Percentiles rank a stretch among this genome's conserved stretches.
Evolutionary conservation across 2,329 filamentous ascomycete species (phyloP).

Genomic region (Periconia sp.): DNA sequence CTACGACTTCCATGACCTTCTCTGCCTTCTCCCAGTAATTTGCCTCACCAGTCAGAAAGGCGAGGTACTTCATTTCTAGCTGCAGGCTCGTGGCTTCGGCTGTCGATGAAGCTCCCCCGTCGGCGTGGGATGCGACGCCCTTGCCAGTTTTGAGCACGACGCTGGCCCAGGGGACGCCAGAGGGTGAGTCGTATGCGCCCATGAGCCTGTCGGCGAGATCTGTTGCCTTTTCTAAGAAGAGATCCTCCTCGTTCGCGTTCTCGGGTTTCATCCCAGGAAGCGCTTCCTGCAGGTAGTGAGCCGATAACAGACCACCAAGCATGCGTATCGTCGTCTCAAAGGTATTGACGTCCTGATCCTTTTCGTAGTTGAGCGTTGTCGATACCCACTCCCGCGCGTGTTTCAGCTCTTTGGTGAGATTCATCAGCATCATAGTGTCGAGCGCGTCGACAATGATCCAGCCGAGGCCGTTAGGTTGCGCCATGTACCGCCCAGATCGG

Average conservation of each 20-base stretch:
- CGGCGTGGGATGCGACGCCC: slow-evolving; percentile 81
- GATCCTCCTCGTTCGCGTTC: slow-evolving; percentile 78
- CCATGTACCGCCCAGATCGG: slow-evolving; percentile 83
- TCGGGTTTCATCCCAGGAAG: slow-evolving; percentile 80
- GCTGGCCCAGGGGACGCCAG: slow-evolving; percentile 88
- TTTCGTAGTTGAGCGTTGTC: slow-evolving; percentile 80
- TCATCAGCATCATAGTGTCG: slow-evolving; percentile 98
- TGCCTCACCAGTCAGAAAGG: slow-evolving; percentile 90
- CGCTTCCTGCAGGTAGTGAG: slow-evolving; percentile 89
- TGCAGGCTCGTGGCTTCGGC: slow-evolving; percentile 92
- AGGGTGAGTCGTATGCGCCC: slow-evolving; percentile 84
- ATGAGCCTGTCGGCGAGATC: slow-evolving; percentile 89
- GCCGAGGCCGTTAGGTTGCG: slow-evolving; percentile 78
- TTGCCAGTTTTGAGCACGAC: slow-evolving; percentile 81
- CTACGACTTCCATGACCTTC: slow-evolving; percentile 88
- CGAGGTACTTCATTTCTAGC: slow-evolving; percentile 95
- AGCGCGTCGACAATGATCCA: slow-evolving; percentile 98
- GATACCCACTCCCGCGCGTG: slow-evolving; percentile 91
- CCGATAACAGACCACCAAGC: slow-evolving; percentile 89
- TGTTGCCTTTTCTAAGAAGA: slow-evolving; percentile 95
- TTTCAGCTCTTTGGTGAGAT: slow-evolving; percentile 82
- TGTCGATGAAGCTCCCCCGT: slow-evolving; percentile 88
- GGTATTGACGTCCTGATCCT: slow-evolving; percentile 94
- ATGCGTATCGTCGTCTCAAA: slow-evolving; percentile 99
- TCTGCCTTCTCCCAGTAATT: slow-evolving; percentile 93